phyloP scores from a whole-genome alignment of 2,329 filamentous ascomycete species.

The Setomelanomma holmii region DNA sequence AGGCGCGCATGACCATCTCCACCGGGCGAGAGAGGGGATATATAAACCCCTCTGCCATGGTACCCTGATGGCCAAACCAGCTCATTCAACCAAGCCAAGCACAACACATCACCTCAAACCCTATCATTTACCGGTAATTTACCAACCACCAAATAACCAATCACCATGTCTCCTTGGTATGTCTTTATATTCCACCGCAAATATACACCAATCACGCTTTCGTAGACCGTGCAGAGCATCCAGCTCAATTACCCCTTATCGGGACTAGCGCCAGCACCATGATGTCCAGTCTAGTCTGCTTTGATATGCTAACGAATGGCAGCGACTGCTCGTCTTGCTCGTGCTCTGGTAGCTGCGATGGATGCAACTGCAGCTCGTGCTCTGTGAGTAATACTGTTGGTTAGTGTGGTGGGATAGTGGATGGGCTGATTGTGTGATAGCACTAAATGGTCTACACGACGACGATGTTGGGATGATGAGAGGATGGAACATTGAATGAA shows the following conservation, averaged over 20 bases:
- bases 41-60: conserved; percentile 12
- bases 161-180: conserved; percentile 29
- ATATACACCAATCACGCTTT: background rate
- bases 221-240: background rate
- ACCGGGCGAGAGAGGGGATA: background rate
- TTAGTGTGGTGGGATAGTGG: background rate
- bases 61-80: conserved; percentile 21
- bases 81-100: background rate
- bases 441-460: background rate
- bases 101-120: background rate
- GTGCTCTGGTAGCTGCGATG: conserved; percentile 36
- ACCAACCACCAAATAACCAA: background rate
- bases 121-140: background rate
- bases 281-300: conserved; percentile 4
- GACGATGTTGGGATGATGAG: background rate
- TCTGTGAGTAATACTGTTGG: conserved; percentile 2
- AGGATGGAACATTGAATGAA: background rate
- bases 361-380: conserved; percentile 37
- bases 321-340: conserved; percentile 12
- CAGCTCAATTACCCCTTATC: background rate
- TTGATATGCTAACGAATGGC: background rate
- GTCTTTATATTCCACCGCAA: background rate
- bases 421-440: background rate
- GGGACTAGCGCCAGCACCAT: conserved; percentile 14
- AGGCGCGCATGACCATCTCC: conserved; percentile 5